Evolutionary conservation across 176 grass and related monocot genomes (phyloP).

Genomic region (Triticum timopheevii): DNA sequence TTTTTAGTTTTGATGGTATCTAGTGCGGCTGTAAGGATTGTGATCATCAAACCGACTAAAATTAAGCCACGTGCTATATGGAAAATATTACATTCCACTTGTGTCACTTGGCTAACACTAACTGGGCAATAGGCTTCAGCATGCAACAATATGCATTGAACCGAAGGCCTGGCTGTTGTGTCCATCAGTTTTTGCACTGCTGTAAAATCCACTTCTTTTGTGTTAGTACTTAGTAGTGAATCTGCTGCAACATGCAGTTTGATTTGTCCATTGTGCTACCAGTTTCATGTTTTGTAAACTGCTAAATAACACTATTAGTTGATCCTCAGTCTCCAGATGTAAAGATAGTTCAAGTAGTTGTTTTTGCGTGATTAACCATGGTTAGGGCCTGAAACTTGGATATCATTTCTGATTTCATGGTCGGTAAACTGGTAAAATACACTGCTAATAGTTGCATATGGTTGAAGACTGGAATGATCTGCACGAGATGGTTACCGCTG

Average conservation of each 20-base stretch:
- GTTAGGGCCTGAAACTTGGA: neutral
- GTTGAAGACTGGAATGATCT: constrained; percentile 93
- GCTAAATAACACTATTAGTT: neutral
- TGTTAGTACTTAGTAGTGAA: neutral
- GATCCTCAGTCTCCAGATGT: neutral
- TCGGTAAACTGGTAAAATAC: neutral
- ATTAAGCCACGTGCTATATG: constrained; percentile 12
- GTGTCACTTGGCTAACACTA: constrained; percentile 10
- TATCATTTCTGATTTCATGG: neutral
- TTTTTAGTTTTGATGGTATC: constrained; percentile 24
- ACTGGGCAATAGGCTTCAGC: constrained; percentile 3
- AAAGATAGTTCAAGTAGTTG: neutral
- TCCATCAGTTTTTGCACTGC: neutral
- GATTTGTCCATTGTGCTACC: neutral
- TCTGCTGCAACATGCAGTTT: neutral
- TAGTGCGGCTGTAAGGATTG: neutral
- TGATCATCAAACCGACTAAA: neutral
- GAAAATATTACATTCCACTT: constrained; percentile 2
- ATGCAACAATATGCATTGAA: constrained; percentile 24
- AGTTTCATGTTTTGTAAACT: constrained; percentile 4
- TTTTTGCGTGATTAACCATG: neutral
- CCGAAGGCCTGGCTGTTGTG: neutral
- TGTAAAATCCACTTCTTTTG: constrained; percentile 9
- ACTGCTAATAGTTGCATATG: neutral
- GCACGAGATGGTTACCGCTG: constrained; percentile 84